phyloP scores from a whole-genome alignment of 1,284 basidiomycete species.

The Cryptococcus hybrid region DNA sequence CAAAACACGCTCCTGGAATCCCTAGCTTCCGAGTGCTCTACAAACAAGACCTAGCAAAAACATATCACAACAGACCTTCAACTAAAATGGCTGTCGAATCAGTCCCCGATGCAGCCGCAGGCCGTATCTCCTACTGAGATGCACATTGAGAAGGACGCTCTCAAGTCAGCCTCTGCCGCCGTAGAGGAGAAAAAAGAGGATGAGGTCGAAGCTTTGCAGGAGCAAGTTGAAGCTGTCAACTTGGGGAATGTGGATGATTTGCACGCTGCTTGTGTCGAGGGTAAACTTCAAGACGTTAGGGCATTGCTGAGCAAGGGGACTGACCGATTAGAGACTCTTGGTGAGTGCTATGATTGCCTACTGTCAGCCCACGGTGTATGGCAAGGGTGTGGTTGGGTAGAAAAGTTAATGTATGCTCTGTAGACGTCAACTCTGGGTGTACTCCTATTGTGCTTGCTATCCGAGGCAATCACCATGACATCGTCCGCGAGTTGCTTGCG shows the following conservation, averaged over 20 bases:
- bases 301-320: slow-evolving; percentile 33
- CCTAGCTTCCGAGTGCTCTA: not conserved
- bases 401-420: not conserved
- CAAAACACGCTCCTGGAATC: not conserved
- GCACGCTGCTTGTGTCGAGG: slow-evolving; percentile 42
- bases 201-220: slow-evolving; percentile 2
- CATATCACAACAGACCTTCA: not conserved
- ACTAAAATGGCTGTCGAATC: slow-evolving; percentile 14
- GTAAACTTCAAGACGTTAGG: slow-evolving; percentile 40
- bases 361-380: not conserved
- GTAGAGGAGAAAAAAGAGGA: not conserved
- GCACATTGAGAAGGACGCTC: not conserved
- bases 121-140: not conserved
- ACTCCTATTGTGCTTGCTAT: slow-evolving; percentile 51
- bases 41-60: not conserved
- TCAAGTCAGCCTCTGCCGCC: not conserved
- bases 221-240: slow-evolving; percentile 3
- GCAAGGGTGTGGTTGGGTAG: not conserved
- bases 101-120: slow-evolving; percentile 2
- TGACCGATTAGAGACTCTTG: slow-evolving; percentile 41
- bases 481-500: slow-evolving; percentile 46
- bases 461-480: slow-evolving; percentile 43
- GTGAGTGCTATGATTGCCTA: slow-evolving; percentile 26
- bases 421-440: slow-evolving; percentile 36
- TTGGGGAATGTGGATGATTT: slow-evolving; percentile 18